Evolutionary conservation across 176 grass and related monocot genomes (phyloP).

Genomic region (Tillandsia fasciculata): DNA sequence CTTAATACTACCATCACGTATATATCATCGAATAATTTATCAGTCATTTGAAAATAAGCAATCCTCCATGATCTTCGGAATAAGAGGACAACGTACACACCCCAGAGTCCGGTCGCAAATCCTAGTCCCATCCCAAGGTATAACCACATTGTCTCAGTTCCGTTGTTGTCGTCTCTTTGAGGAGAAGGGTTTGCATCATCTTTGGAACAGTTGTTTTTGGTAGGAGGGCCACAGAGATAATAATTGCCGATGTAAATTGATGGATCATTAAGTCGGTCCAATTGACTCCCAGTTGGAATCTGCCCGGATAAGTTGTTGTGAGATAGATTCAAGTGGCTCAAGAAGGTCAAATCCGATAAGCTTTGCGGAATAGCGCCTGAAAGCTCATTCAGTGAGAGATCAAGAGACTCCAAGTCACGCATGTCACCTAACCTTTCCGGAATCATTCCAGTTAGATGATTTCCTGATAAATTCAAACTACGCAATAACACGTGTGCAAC

Average conservation of each 20-base stretch:
- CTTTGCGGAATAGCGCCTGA: neutral
- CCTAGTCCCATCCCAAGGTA: no score
- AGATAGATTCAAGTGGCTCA: slow-evolving; percentile 20
- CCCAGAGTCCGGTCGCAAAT: no score
- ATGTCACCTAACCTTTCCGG: slow-evolving; percentile 4
- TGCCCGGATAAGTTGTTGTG: slow-evolving; percentile 24
- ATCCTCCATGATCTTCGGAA: no score
- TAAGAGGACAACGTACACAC: no score
- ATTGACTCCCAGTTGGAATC: slow-evolving; percentile 17
- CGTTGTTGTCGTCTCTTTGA: no score
- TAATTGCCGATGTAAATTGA: slow-evolving; percentile 21
- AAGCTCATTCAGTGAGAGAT: neutral
- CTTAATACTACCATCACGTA: no score
- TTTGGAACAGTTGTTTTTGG: neutral
- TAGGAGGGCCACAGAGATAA: slow-evolving; percentile 20
- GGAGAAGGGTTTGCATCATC: no score
- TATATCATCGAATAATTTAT: no score
- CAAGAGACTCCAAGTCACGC: neutral
- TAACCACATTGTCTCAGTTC: no score
- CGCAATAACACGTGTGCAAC: neutral
- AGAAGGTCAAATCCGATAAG: neutral
- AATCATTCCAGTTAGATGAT: slow-evolving; percentile 15
- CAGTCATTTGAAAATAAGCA: no score
- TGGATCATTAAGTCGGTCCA: neutral
- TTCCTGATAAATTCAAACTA: slow-evolving; percentile 16